Base-by-base conservation (phyloP, 164 flowering plant species). In the Kalanchoe fedtschenkoi region DNA sequence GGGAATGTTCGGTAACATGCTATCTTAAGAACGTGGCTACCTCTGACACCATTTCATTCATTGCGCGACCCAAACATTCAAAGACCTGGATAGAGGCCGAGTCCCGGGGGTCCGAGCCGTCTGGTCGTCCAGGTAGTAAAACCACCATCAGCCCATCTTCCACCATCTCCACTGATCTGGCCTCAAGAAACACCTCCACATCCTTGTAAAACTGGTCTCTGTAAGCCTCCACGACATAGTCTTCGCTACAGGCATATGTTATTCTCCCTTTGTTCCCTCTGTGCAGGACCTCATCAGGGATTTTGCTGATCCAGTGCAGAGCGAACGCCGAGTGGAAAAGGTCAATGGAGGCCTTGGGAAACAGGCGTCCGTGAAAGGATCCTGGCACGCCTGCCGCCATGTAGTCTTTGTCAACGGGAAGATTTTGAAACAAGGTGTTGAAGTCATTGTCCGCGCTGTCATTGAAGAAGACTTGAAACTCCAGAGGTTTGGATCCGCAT, bases 381-480 rank as follows among this genome's bases (percentile, higher is more conserved):
- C 80, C 80, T 4, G 73, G 77, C 3, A 65, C 73, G 5, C 67
- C 77, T 0, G 69, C 71, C 0, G 64, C 68, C 22, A 68, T 70
- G 65, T 75, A 72, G 3, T 11, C 6, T 17, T 62, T 69, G n/a
- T 67, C 60, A 6, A 21, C 22, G 13, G 66, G 72, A 13, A 71
- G 68, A 13, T 68, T 53, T 9, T 32, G 16, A 29, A 70, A 73
- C n/a, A 73, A 70, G 0, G 65, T 63, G 58, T 71, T 71, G 71
- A 76, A 76, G 46, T 76, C 79, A 32, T 68, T 76, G 15, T 56
- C 30, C 8, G 39, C 24, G 6, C 60, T 70, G 60, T 70, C 77
- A 21, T 66, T 73, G 55, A 73, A 71, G 63, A 41, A 66, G 15
- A 71, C 76, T 26, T 70, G 73, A 34, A 64, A n/a, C n/a, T n/a